These are phyloP conservation scores for Aristolochia contorta DNA, from an alignment of 164 flowering plant species.

Conservation along the genomic window DNA sequence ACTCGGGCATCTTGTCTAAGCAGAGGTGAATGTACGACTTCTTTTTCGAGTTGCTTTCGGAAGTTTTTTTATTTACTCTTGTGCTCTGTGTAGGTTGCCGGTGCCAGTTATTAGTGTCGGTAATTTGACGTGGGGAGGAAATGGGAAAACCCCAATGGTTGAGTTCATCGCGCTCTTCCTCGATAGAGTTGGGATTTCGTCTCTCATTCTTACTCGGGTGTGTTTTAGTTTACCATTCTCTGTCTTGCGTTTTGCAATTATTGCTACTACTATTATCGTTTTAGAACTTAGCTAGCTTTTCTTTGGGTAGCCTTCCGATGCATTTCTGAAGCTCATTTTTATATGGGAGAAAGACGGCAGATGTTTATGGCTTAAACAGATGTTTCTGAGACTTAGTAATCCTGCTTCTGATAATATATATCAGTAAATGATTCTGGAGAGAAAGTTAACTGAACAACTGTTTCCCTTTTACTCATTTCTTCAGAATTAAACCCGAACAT, in stretches of 20 bases:
- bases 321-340: too few species aligned
- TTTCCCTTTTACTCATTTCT: too few species aligned
- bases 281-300: background rate
- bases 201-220: slow-evolving; percentile 84
- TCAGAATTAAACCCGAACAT: too few species aligned
- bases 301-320: background rate
- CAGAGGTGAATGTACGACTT: slow-evolving; percentile 27
- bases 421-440: too few species aligned
- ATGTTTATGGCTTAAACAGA: too few species aligned
- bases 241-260: background rate
- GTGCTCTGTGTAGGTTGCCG: slow-evolving; percentile 40
- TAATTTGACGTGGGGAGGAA: slow-evolving; percentile 96
- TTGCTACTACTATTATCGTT: background rate
- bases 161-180: slow-evolving; percentile 53
- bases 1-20: slow-evolving; percentile 24
- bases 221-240: background rate
- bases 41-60: background rate
- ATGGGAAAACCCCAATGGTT: slow-evolving; percentile 98
- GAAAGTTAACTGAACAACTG: too few species aligned
- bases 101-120: slow-evolving; percentile 91
- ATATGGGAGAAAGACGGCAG: too few species aligned
- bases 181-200: slow-evolving; percentile 39
- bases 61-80: background rate
- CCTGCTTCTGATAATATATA: too few species aligned
- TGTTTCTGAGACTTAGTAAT: too few species aligned